phyloP scores from a whole-genome alignment of 192 early-diverging fungal genomes.

The Coemansia sp. region DNA sequence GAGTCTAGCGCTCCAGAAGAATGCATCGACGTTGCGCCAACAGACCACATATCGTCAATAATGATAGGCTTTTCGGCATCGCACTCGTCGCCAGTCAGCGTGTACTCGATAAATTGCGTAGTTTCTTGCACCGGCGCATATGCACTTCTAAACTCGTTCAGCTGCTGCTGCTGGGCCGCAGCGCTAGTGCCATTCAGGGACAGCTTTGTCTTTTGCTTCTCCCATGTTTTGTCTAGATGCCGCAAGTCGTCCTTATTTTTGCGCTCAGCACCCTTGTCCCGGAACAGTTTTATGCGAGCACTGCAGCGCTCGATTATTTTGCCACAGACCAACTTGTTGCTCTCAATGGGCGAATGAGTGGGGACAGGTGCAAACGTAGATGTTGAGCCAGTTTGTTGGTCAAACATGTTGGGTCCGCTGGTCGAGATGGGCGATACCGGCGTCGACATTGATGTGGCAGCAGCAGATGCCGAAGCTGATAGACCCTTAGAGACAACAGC shows the following conservation, averaged over 20 bases:
- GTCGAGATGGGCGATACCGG: constrained; percentile 11
- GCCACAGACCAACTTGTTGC: constrained; percentile 15
- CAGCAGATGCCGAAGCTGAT: not conserved
- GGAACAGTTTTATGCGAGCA: constrained; percentile 66
- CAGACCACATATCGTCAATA: constrained; percentile 38
- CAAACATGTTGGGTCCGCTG: constrained; percentile 8
- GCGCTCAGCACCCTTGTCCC: constrained; percentile 77
- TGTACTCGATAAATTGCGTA: constrained; percentile 39
- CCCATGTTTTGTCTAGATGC: constrained; percentile 66
- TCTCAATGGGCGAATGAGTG: constrained; percentile 10
- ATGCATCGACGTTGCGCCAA: constrained; percentile 11
- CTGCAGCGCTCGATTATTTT: constrained; percentile 56
- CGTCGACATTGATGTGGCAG: constrained; percentile 16
- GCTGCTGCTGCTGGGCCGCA: constrained; percentile 20
- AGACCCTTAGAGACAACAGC: not conserved
- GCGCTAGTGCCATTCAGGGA: constrained; percentile 16
- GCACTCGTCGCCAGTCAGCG: constrained; percentile 47
- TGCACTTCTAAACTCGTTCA: constrained; percentile 28
- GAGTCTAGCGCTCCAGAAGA: constrained; percentile 20
- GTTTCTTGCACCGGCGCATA: constrained; percentile 40
- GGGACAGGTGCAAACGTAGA: constrained; percentile 3
- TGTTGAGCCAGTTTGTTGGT: not conserved
- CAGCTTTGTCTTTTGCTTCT: constrained; percentile 53
- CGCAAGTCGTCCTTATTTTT: constrained; percentile 76
- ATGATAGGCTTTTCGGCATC: constrained; percentile 52